Evolutionary conservation across 2,329 filamentous ascomycete species (phyloP).

Genomic region (Phyllosticta citriasiana): DNA sequence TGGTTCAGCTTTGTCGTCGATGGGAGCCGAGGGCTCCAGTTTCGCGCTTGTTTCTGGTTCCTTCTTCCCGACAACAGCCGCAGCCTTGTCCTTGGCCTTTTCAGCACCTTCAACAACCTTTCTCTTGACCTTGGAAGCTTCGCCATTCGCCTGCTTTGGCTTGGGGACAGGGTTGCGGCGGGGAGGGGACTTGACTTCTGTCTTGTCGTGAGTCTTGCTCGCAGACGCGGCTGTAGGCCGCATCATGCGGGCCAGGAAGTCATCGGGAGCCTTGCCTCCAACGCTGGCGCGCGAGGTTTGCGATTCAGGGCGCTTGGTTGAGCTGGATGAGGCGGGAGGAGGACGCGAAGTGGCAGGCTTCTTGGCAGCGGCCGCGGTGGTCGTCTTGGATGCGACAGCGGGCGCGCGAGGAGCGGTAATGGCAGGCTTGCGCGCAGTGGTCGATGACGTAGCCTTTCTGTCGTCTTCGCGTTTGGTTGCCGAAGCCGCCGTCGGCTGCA

Average conservation of each 20-base stretch:
- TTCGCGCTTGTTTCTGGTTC: not conserved
- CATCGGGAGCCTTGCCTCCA: conserved; percentile 43
- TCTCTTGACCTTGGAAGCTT: conserved; percentile 25
- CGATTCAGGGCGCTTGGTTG: conserved; percentile 41
- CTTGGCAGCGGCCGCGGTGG: conserved; percentile 20
- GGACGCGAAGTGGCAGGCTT: conserved; percentile 25
- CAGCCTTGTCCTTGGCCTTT: conserved; percentile 23
- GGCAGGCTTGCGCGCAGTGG: conserved; percentile 31
- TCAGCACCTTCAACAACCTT: conserved; percentile 25
- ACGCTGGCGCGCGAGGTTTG: conserved; percentile 26
- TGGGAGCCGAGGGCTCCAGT: conserved; percentile 4
- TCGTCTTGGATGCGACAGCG: conserved; percentile 17
- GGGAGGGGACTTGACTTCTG: conserved; percentile 29
- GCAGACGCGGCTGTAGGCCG: conserved; percentile 61
- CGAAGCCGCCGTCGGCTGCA: conserved; percentile 59
- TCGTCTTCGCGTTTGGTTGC: conserved; percentile 48
- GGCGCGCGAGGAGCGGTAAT: conserved; percentile 22
- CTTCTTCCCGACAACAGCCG: conserved; percentile 13
- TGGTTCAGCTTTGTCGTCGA: conserved; percentile 5
- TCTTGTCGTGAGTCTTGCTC: conserved; percentile 58
- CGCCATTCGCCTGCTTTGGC: conserved; percentile 14
- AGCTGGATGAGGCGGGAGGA: conserved; percentile 19
- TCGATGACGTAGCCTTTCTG: conserved; percentile 23
- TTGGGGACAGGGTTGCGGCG: conserved; percentile 15
- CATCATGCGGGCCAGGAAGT: conserved; percentile 75